A percentile compares a stretch with the other conserved stretches of the same genome.
These are phyloP conservation scores for Piper longum DNA, from an alignment of 164 flowering plant genomes.

Conservation along the genomic window DNA sequence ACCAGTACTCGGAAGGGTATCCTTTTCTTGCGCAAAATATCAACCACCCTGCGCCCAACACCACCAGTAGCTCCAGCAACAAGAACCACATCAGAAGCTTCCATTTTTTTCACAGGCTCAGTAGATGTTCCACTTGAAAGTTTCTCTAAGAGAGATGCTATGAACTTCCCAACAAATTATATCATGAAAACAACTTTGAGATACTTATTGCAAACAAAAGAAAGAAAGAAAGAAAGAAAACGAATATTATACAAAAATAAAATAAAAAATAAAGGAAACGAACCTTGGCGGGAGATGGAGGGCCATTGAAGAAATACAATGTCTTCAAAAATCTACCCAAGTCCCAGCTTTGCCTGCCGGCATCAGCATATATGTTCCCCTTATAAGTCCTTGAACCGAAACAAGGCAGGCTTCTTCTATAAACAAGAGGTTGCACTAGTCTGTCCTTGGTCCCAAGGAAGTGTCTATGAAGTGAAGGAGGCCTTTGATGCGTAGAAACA, in stretches of 20 bases:
- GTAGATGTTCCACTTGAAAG: conserved; percentile 40
- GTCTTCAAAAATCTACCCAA: conserved; percentile 83
- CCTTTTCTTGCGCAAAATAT: conserved; percentile 58
- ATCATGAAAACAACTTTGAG: neutral
- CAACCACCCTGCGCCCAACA: conserved; percentile 90
- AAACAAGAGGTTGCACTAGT: conserved; percentile 10
- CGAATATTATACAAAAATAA: too few relatives aligned
- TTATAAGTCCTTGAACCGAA: conserved; percentile 19
- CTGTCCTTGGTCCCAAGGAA: conserved; percentile 40
- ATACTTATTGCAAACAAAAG: too few relatives aligned
- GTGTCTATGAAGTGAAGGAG: conserved; percentile 29
- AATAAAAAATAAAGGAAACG: neutral
- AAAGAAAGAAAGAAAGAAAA: too few relatives aligned
- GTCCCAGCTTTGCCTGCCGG: conserved; percentile 65
- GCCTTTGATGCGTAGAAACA: conserved; percentile 16
- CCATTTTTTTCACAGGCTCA: conserved; percentile 47
- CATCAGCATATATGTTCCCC: conserved; percentile 30
- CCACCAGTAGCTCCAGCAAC: conserved; percentile 98
- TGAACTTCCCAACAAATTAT: conserved; percentile 30
- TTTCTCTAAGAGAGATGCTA: conserved; percentile 52
- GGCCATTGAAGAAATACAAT: conserved; percentile 72
- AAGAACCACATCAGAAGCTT: conserved; percentile 47
- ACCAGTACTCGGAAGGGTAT: conserved; percentile 77
- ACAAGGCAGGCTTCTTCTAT: conserved; percentile 7
- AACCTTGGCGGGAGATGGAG: conserved; percentile 90